Base-by-base conservation (phyloP, 345 rosid species). In the Ricinus communis region DNA sequence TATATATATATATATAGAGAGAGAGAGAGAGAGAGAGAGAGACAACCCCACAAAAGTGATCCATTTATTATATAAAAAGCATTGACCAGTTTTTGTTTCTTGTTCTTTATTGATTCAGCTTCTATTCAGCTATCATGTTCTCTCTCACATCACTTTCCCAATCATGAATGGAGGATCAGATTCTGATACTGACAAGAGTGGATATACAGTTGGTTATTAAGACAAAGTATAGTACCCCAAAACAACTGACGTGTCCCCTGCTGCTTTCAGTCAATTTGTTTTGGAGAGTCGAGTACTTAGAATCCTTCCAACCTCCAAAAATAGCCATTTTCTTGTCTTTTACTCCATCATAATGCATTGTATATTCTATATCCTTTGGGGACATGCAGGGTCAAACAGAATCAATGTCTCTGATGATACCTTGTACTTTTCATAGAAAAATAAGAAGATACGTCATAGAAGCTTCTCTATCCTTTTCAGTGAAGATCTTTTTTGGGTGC, bases 81-180 rank as follows among this genome's bases (percentile, higher is more conserved):
- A 67, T 67, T 80, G 81, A 74, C 79, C 30, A 33, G 25, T 28
- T 62, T 62, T 70, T 60, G 65, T 60, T 59, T 80, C 66, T 72
- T 71, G 49, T 61, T 64, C 62, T 73, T 66, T 80, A 70, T 46
- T 19, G 22, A 69, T 69, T 54, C 67, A 70, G n/a, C n/a, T n/a
- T n/a, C n/a, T n/a, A n/a, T n/a, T n/a, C n/a, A n/a, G n/a, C n/a
- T n/a, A n/a, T n/a, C 40, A 52, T 49, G 8, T 51, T 41, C 45
- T 53, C 27, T 61, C 77, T 72, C 73, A 78, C 72, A 72, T 78
- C 79, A 72, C 77, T 78, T 72, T 78, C 80, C 70, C 58, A 71
- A 66, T 65, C 69, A 69, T 66, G 55, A 69, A 43, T 65, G 53
- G 56, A 4, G 31, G 25, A 36, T 62, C 21, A 45, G 52, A 55